Conservation (phyloP, 192 early-diverging fungal genomes). For the Coemansia sp. region DNA sequence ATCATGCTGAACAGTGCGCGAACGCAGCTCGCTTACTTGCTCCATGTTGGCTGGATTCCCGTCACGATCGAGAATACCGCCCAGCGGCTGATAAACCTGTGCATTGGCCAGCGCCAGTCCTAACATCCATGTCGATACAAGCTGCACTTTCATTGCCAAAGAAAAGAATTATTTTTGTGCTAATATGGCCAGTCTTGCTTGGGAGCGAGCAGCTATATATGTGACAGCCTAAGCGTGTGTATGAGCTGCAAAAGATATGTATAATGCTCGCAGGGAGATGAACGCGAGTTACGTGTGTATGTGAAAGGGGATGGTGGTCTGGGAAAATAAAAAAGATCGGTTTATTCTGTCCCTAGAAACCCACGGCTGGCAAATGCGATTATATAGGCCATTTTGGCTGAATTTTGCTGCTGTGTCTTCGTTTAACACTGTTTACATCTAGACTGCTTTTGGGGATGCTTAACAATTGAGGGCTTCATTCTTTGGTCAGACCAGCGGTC, state of each 20-base stretch:
- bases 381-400: not conserved
- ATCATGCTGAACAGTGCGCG: constrained; percentile 32
- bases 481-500: not conserved
- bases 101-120: constrained; percentile 8
- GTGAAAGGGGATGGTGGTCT: not conserved
- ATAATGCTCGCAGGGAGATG: not conserved
- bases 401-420: not conserved
- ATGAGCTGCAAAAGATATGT: not conserved
- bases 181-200: not conserved
- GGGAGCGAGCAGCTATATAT: not conserved
- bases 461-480: constrained; percentile 1
- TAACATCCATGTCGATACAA: constrained; percentile 15
- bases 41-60: constrained; percentile 22
- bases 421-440: not conserved
- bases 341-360: not conserved
- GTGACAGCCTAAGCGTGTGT: not conserved
- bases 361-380: not conserved
- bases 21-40: constrained; percentile 14
- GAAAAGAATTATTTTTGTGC: not conserved
- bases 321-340: not conserved
- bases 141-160: constrained; percentile 19
- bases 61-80: constrained; percentile 19
- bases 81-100: not conserved
- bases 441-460: not conserved
- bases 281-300: constrained; percentile 2